Evolutionary conservation across 2,329 filamentous ascomycete species (phyloP).

Genomic region (Gaeumannomyces sp.): DNA sequence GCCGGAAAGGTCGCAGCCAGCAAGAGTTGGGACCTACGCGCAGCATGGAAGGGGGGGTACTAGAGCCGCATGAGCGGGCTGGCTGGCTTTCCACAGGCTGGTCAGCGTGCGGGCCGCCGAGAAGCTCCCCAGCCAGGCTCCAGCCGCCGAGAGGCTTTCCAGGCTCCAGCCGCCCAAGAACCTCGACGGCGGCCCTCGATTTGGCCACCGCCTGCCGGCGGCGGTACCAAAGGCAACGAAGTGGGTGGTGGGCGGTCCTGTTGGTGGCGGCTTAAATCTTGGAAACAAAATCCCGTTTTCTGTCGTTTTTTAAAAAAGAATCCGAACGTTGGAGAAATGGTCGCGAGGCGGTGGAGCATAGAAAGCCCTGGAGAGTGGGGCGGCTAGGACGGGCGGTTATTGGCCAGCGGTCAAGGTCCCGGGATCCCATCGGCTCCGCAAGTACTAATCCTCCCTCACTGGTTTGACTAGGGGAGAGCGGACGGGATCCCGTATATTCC

Average conservation of each 20-base stretch:
- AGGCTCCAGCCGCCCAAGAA: too few species aligned
- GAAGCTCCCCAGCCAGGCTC: too few species aligned
- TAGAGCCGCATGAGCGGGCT: too few species aligned
- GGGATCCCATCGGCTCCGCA: neutral
- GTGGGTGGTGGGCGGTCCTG: neutral
- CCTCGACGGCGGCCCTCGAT: too few species aligned
- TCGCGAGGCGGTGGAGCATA: neutral
- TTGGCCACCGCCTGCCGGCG: too few species aligned
- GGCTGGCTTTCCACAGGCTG: too few species aligned
- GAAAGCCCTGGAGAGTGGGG: neutral
- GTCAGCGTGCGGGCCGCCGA: too few species aligned
- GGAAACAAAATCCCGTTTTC: neutral
- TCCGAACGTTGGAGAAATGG: neutral
- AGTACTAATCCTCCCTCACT: neutral
- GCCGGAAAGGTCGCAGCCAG: too few species aligned
- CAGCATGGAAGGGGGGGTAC: too few species aligned
- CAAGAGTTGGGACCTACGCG: too few species aligned
- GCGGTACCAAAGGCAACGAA: neutral
- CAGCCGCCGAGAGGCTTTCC: too few species aligned
- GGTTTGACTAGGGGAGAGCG: neutral
- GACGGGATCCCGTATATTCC: conserved; percentile 1
- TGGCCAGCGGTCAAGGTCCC: neutral
- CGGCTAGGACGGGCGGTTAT: neutral
- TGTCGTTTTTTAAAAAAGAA: neutral
- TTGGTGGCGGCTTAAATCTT: neutral